phyloP scores from a whole-genome alignment of 2,329 filamentous ascomycete species.

The Talaromyces sp. region DNA sequence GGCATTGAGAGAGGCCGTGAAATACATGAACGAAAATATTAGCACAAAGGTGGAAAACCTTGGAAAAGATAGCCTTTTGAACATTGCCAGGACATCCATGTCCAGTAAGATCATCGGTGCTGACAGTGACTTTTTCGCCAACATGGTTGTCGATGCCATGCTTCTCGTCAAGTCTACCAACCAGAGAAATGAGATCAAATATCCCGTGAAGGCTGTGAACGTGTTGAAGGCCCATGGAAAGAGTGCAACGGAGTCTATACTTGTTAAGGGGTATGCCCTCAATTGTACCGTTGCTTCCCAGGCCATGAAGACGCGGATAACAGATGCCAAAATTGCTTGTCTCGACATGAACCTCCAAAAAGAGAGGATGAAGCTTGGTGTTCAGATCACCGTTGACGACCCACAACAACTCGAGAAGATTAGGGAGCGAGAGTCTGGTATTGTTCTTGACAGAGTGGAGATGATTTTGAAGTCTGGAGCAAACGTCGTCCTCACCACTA shows the following conservation, averaged over 20 bases:
- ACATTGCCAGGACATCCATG: conserved; percentile 98
- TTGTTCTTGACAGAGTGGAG: conserved; percentile 89
- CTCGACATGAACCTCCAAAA: conserved; percentile 98
- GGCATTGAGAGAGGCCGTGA: conserved; percentile 90
- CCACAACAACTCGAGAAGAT: conserved; percentile 98
- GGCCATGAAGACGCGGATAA: conserved; percentile 90
- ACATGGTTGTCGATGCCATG: conserved; percentile 97
- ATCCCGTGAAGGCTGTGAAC: conserved; percentile 98
- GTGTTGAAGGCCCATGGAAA: conserved; percentile 98
- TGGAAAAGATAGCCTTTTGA: conserved; percentile 84
- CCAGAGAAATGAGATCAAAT: conserved; percentile 86
- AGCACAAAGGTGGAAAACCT: conserved; percentile 92
- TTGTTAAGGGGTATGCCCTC: conserved; percentile 94
- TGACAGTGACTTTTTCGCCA: conserved; percentile 94
- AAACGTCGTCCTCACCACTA: conserved; percentile 94
- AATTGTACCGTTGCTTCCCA: conserved; percentile 99
- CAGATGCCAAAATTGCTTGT: conserved; percentile 93
- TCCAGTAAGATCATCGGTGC: conserved; percentile 97
- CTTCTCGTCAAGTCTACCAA: conserved; percentile 90
- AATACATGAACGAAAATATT: conserved; percentile 98
- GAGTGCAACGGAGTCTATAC: conserved; percentile 77
- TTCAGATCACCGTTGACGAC: conserved; percentile 97
- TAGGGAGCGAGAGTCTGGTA: conserved; percentile 83
- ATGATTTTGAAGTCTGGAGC: conserved; percentile 97
- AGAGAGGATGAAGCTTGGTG: conserved; percentile 97